A percentile compares a stretch with the other conserved stretches of the same genome.
phyloP scores from a whole-genome alignment of 83 land plant species.

The Thuja plicata region DNA sequence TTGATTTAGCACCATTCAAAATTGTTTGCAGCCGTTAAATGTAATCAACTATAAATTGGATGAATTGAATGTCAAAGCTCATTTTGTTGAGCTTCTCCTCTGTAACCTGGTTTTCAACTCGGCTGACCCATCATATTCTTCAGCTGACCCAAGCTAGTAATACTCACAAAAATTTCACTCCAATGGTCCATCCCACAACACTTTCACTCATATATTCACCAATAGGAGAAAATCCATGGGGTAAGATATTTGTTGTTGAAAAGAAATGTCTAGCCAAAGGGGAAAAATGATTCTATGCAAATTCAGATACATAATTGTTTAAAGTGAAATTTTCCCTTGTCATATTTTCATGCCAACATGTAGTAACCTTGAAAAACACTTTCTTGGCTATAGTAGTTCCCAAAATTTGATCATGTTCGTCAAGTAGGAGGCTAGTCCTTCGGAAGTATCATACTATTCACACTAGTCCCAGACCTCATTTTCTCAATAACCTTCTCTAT shows the following conservation, averaged over 20 bases:
- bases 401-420: conserved; percentile 75
- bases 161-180: conserved; percentile 23
- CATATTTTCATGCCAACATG: conserved; percentile 69
- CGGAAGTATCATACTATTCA: conserved; percentile 70
- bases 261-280: conserved; percentile 31
- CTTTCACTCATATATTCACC: conserved; percentile 63
- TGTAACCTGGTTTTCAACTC: no score
- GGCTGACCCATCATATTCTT: conserved; percentile 45
- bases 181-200: conserved; percentile 40
- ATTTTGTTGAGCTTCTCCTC: no score
- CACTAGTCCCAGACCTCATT: conserved; percentile 65
- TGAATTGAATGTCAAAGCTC: no score
- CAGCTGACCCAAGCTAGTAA: conserved; percentile 19
- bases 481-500: conserved; percentile 62
- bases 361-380: conserved; percentile 54
- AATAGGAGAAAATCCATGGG: conserved; percentile 40
- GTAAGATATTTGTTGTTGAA: conserved; percentile 17
- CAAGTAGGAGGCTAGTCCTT: conserved; percentile 64
- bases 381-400: conserved; percentile 66
- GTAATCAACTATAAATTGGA: no score
- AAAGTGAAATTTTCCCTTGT: conserved; percentile 58
- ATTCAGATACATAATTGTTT: conserved; percentile 27
- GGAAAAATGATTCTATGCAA: conserved; percentile 11
- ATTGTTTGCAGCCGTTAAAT: no score
- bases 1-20: no score